Base-by-base conservation (phyloP, 2,329 filamentous ascomycete genomes). In the Nemania sp. region DNA sequence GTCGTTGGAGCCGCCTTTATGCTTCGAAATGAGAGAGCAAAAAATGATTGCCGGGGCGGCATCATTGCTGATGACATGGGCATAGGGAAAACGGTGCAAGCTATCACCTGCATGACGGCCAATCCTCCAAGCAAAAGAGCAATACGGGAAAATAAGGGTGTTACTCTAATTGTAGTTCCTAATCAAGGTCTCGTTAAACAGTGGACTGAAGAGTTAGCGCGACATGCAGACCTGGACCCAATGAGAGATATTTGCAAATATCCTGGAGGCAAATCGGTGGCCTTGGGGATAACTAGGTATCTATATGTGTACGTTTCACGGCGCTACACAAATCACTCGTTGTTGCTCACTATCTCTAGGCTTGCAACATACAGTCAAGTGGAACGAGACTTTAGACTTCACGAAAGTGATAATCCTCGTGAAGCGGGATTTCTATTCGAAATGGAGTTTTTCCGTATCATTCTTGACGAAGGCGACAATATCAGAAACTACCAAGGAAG, bases 51-150 rank as follows among this genome's bases (percentile, higher is more conserved):
- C 3, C 57, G 49, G 4, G 70, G 70, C 15, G 65, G 67, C 0
- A 71, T 71, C 13, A 41, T 71, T 11, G 70, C 67, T 10, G 70
- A 71, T 35, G 66, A 69, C 5, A 70, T 70, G 67, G 70, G 70
- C 3, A 45, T 71, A 20, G 70, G 70, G 18, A 71, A 71, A 47
- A 70, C 70, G 5, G 26, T 68, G 4, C 57, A 71, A 26, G 3
- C 67, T 1, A 70, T 70, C 18, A 64, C 54, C n/a, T 70, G 67
- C 8, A 64, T 68, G 13, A 4, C 52, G 2, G 35, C 27, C 13
- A 13, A 71, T 13, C 47, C 27, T 0, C 67, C 67, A 15, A 29
- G 26, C 24, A 62, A 27, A 8, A 67, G 49, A 32, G 69, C 54
- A 38, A 15, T 8, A 1, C 7, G 5, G 0, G 20, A 47, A 5